These are phyloP conservation scores for Macrocybe gigantea DNA, from an alignment of 768 basidiomycete genomes.

Conservation along the genomic window DNA sequence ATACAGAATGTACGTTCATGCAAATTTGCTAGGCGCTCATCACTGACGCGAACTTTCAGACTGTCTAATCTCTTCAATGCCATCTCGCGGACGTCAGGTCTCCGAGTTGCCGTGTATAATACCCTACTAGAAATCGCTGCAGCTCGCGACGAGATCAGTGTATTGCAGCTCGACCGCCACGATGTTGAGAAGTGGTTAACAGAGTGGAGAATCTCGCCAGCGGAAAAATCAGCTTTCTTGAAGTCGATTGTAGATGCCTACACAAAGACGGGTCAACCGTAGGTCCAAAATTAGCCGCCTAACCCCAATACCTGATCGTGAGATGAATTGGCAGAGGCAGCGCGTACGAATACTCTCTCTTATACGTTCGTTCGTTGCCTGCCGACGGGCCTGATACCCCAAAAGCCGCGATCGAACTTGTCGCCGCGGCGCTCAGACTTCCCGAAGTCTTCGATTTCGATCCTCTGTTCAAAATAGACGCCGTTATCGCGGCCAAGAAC, in stretches of 20 bases:
- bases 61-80: conserved; percentile 82
- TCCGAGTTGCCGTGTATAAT: conserved; percentile 59
- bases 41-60: conserved; percentile 28
- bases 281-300: conserved; percentile 19
- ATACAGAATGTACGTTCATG: conserved; percentile 64
- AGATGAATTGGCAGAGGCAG: conserved; percentile 32
- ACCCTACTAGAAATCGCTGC: conserved; percentile 56
- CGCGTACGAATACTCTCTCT: conserved; percentile 60
- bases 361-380: conserved; percentile 57
- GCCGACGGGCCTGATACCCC: conserved; percentile 44
- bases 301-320: no score
- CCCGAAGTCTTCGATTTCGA: conserved; percentile 78
- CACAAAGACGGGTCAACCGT: conserved; percentile 54
- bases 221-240: conserved; percentile 62
- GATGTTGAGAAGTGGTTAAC: conserved; percentile 74
- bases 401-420: conserved; percentile 51
- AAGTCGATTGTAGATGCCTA: conserved; percentile 58
- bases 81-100: conserved; percentile 56
- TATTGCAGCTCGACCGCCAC: conserved; percentile 50
- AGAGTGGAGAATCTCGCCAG: conserved; percentile 64
- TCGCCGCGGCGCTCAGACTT: conserved; percentile 59
- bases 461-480: conserved; percentile 69
- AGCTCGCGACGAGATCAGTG: conserved; percentile 54
- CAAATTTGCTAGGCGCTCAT: conserved; percentile 4
- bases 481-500: conserved; percentile 55